These are phyloP conservation scores for Tolypocladium guangdongense DNA, from an alignment of 2,329 filamentous ascomycete genomes.

Conservation along the genomic window DNA sequence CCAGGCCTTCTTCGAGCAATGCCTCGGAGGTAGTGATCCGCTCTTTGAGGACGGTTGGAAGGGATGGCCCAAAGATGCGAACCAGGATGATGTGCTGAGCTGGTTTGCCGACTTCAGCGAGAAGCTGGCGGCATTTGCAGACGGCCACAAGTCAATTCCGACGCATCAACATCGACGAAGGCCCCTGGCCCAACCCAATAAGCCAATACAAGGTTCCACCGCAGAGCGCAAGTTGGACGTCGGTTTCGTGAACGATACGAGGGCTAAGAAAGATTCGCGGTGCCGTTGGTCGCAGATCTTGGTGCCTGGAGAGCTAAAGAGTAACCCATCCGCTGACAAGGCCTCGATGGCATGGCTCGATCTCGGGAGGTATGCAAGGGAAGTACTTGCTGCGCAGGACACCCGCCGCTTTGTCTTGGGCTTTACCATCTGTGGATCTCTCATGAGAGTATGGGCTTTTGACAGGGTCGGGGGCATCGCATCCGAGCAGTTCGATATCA, in stretches of 20 bases:
- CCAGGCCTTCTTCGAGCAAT: constrained; percentile 23
- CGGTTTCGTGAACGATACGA: constrained; percentile 19
- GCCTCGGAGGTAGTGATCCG: constrained; percentile 15
- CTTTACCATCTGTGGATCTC: constrained; percentile 34
- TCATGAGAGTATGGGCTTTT: constrained; percentile 36
- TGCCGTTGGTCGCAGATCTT: constrained; percentile 31
- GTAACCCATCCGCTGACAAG: constrained; percentile 29
- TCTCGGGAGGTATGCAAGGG: constrained; percentile 29
- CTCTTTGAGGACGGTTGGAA: constrained; percentile 24
- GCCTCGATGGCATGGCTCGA: constrained; percentile 25
- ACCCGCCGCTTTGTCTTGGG: constrained; percentile 32
- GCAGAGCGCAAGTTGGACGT: constrained; percentile 15
- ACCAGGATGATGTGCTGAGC: constrained; percentile 20
- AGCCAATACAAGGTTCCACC: constrained; percentile 12
- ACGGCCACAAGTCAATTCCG: constrained; percentile 9
- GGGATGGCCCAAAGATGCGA: constrained; percentile 22
- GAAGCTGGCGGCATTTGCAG: constrained; percentile 16
- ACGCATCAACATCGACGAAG: constrained; percentile 11
- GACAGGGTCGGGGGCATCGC: constrained; percentile 32
- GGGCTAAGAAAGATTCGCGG: constrained; percentile 12
- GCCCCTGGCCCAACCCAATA: constrained; percentile 15
- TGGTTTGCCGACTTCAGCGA: constrained; percentile 20
- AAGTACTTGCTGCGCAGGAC: constrained; percentile 29
- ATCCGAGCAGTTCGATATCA: constrained; percentile 34
- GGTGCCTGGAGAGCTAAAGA: constrained; percentile 34